Conservation (phyloP, 495 filamentous ascomycete species). For the Neurospora sp. region DNA sequence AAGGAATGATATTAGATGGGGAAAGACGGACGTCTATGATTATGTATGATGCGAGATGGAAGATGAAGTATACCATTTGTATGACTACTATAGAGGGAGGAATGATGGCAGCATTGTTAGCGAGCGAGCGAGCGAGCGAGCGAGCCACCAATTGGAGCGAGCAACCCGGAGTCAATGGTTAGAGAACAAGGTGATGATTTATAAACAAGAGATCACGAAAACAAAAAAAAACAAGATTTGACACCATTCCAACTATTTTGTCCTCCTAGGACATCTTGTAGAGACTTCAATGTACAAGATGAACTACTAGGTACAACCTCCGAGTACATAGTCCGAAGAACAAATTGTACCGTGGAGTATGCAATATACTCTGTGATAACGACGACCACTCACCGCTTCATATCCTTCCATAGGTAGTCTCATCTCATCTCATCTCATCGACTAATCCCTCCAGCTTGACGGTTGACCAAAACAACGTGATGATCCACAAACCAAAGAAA, state of each 20-base stretch:
- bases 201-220: background rate
- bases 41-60: background rate
- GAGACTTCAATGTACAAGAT: background rate
- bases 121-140: background rate
- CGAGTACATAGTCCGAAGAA: background rate
- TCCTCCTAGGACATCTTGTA: background rate
- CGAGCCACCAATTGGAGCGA: background rate
- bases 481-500: too few relatives aligned
- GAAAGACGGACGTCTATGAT: constrained; percentile 9
- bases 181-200: background rate
- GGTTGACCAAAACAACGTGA: too few relatives aligned
- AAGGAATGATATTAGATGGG: background rate
- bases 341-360: background rate
- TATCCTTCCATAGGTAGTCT: background rate
- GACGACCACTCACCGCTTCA: background rate
- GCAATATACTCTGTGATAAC: background rate
- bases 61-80: background rate
- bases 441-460: too few relatives aligned
- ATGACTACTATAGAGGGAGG: background rate
- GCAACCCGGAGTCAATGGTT: background rate
- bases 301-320: background rate
- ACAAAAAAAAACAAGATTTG: background rate
- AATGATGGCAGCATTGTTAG: background rate
- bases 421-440: background rate
- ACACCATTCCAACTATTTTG: background rate